Base-by-base conservation (phyloP, 2,329 filamentous ascomycete genomes). In the Trichoderma oligosporum region DNA sequence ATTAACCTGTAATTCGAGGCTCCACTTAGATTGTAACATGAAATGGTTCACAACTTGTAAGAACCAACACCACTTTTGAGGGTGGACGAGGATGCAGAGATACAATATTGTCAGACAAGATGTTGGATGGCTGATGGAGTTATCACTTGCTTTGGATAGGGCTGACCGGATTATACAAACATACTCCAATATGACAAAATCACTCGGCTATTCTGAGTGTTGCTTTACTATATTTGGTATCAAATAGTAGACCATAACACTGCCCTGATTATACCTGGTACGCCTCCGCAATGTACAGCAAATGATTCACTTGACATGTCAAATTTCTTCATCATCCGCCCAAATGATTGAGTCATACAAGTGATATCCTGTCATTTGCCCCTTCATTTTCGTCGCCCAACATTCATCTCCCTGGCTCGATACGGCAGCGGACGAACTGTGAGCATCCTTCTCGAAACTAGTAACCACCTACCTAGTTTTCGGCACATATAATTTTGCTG, bases 21-120 rank as follows among this genome's bases (percentile, higher is more conserved):
- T 55, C 51, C 51, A 55, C 51, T 29, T 46, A 12, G 16, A 16
- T 27, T 55, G 51, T 12, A 46, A 55, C 51, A 22, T 29, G 20
- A 16, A 18, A 41, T 24, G 48, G 27, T 16, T 20, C 39, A 12
- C 35, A 16, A 42, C 36, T 33, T 33, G 36, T n/a, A 18, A 31
- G n/a, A 4, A 27, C 51, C 41, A 55, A 55, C 51, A 29, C 7
- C 7, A 38, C 31, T 20, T 12, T 29, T 36, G 41, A 35, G n/a
- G n/a, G n/a, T 11, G 18, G 33, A 29, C 24, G 29, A 39, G 7
- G 36, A 39, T 18, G 36, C n/a, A 14, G 12, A 39, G 22, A 18
- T 18, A 16, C n/a, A 22, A 22, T 16, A 8, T 18, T 9, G 22
- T 11, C 12, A 16, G 36, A 39, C 18, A 9, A 16, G 7, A 18